Evolutionary conservation across 179 eudicot species (phyloP), one percentile per base, ranked within the genome.

Genomic region (Spinacia oleracea): DNA sequence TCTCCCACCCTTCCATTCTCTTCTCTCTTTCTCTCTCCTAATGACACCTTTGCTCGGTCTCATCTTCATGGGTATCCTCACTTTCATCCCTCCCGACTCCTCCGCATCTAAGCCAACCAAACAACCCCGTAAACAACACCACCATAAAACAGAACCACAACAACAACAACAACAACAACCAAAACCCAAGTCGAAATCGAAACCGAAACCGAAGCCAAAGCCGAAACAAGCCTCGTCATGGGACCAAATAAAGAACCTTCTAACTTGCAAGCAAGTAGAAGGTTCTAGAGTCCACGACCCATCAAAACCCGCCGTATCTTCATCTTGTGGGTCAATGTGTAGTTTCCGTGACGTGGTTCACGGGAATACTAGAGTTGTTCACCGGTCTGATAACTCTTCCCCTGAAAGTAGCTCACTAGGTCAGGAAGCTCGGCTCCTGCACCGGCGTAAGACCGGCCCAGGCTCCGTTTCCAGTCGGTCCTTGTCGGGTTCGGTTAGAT

Each of bases 241-340:
- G 98, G 88, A 91, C 73, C 97, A 94, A 35, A 77, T 94, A 88
- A 94, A 94, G 89, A 94, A 85, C 90, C 83, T 94, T 0, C 80
- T 94, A 0, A 91, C 94, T 16, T 94, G 98, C 85, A 94, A 94
- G 56, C 93, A 90, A 64, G 78, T 88, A 45, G 90, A 89, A 69
- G 89, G 78, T 16, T 83, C 93, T 25, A 81, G 79, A 48, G 88
- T 90, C 65, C 94, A 90, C 80, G 91, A 91, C 79, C 96, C 95
- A 0, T 83, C 96, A 2, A 85, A 79, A 4, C 31, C 20, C 10
- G 38, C 20, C 10, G 84, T 82, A 53, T 34, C 73, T 25, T 84
- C 84, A 0, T 82, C 96, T 0, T 93, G 98, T 82, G 84, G 93
- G 75, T 85, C 91, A 66, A 88, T 92, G 76, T 90, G 97, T 72